Percentiles rank a stretch among this genome's conserved stretches.
These are phyloP conservation scores for Candida freyschussii DNA, from an alignment of 1,139 yeast species.

Conservation along the genomic window DNA sequence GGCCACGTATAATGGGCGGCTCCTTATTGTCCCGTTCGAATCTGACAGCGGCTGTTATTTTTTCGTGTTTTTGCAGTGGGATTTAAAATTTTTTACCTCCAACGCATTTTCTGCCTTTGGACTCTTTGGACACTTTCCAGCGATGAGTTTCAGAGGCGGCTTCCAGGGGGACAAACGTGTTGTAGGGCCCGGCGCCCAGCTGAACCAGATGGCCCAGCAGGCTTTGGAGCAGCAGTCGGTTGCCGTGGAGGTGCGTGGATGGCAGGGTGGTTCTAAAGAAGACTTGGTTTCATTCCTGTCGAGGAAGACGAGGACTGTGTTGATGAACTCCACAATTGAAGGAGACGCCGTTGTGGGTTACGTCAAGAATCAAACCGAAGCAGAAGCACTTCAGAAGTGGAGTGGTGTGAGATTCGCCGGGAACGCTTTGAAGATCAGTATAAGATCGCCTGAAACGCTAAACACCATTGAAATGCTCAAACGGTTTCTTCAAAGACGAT, in stretches of 20 bases:
- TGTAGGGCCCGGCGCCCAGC: conserved; percentile 14
- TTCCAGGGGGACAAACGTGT: too few relatives aligned
- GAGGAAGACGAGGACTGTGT: conserved; percentile 57
- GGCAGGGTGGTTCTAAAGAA: conserved; percentile 75
- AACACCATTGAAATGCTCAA: conserved; percentile 60
- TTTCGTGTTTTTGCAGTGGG: too few relatives aligned
- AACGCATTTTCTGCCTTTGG: too few relatives aligned
- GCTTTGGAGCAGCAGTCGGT: conserved; percentile 20
- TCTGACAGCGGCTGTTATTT: too few relatives aligned
- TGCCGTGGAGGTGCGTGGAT: conserved; percentile 63
- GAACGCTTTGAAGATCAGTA: conserved; percentile 50
- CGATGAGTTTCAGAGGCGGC: too few relatives aligned
- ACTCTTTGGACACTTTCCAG: too few relatives aligned
- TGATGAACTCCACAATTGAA: conserved; percentile 43
- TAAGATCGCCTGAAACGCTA: conserved; percentile 24
- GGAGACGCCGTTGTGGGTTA: conserved; percentile 49
- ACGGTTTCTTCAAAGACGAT: conserved; percentile 59
- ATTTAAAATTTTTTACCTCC: too few relatives aligned
- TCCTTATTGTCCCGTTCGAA: too few relatives aligned
- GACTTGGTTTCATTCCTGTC: conserved; percentile 67
- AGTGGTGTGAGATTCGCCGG: conserved; percentile 84
- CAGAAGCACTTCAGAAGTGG: conserved; percentile 54
- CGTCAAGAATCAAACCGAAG: conserved; percentile 52
- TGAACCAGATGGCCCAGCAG: conserved; percentile 14
- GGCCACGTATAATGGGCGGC: too few relatives aligned